A percentile compares a stretch with the other conserved stretches of the same genome.
Conservation (phyloP, 331 rosid species). For the Rhamnella rubrinervis region DNA sequence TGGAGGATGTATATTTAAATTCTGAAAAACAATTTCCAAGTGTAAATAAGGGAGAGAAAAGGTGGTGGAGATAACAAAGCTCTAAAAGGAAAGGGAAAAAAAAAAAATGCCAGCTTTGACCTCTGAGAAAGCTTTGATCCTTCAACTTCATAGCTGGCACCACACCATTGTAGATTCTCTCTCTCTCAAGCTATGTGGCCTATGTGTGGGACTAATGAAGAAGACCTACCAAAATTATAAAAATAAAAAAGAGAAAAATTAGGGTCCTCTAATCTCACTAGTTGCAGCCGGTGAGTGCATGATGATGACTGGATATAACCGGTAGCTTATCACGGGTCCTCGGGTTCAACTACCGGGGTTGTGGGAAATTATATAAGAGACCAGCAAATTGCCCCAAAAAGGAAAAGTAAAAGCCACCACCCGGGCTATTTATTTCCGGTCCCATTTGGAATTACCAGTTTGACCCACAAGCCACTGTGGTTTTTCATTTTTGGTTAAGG, state of each 20-base stretch:
- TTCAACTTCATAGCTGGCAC: conserved; percentile 87
- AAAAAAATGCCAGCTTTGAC: conserved; percentile 67
- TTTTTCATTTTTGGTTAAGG: no score
- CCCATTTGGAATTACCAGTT: conserved; percentile 8
- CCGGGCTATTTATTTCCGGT: conserved; percentile 10
- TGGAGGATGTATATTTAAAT: conserved; percentile 27
- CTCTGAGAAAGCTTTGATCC: conserved; percentile 69
- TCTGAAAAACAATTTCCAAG: conserved; percentile 27
- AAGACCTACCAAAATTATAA: not conserved
- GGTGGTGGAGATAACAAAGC: conserved; percentile 27
- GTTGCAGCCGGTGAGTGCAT: conserved; percentile 37
- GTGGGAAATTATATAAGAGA: conserved; percentile 14
- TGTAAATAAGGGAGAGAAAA: conserved; percentile 16
- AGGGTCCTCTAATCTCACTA: conserved; percentile 7
- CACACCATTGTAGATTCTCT: conserved; percentile 57
- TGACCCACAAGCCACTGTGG: not conserved
- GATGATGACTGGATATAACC: conserved; percentile 38
- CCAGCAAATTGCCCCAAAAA: conserved; percentile 31
- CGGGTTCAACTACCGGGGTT: conserved; percentile 47
- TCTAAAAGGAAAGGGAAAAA: conserved; percentile 20
- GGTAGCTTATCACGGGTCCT: conserved; percentile 66
- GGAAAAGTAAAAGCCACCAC: conserved; percentile 13
- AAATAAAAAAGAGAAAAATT: not conserved
- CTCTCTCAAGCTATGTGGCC: conserved; percentile 32
- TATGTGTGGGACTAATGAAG: conserved; percentile 26